A percentile compares a stretch with the other conserved stretches of the same genome.
Evolutionary conservation across 108 stramenopile species (phyloP).

Genomic region (Cyclotella kingstonii): DNA sequence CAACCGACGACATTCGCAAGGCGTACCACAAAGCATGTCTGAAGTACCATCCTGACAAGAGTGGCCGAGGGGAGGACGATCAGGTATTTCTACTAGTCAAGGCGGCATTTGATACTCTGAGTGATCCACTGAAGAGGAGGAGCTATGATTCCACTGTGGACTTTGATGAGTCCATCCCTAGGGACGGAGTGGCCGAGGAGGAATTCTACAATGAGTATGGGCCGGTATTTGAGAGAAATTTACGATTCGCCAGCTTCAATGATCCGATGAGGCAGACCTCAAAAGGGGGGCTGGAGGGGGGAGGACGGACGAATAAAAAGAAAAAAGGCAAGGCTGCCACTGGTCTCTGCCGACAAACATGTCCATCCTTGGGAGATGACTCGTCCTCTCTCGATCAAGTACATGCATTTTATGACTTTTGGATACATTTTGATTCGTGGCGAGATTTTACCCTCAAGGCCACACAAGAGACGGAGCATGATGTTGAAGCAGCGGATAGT

Average conservation of each 20-base stretch:
- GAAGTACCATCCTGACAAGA: conserved; percentile 88
- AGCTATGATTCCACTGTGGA: conserved; percentile 93
- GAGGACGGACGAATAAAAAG: conserved; percentile 44
- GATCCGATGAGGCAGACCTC: conserved; percentile 25
- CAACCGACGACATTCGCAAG: conserved; percentile 66
- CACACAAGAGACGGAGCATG: conserved; percentile 77
- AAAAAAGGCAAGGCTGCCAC: conserved; percentile 13
- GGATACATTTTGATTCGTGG: conserved; percentile 96
- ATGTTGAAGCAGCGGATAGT: conserved; percentile 84
- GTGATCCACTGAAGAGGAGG: conserved; percentile 73
- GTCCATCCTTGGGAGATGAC: conserved; percentile 87
- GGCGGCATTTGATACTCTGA: conserved; percentile 91
- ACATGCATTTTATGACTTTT: conserved; percentile 94
- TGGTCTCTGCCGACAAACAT: conserved; percentile 16
- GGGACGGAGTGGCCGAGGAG: conserved; percentile 29
- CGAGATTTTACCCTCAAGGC: conserved; percentile 91
- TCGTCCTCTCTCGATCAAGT: conserved; percentile 85
- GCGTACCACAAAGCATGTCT: conserved; percentile 85
- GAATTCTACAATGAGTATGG: conserved; percentile 74
- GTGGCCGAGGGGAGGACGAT: conserved; percentile 86
- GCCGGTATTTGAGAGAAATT: conserved; percentile 91
- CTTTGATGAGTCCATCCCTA: conserved; percentile 95
- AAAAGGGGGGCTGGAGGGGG: conserved; percentile 30
- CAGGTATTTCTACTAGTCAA: conserved; percentile 94
- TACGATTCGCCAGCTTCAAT: conserved; percentile 82